A percentile compares a stretch with the other conserved stretches of the same genome.
phyloP scores from a whole-genome alignment of 306 rosid species.

The Potentilla sterilis region DNA sequence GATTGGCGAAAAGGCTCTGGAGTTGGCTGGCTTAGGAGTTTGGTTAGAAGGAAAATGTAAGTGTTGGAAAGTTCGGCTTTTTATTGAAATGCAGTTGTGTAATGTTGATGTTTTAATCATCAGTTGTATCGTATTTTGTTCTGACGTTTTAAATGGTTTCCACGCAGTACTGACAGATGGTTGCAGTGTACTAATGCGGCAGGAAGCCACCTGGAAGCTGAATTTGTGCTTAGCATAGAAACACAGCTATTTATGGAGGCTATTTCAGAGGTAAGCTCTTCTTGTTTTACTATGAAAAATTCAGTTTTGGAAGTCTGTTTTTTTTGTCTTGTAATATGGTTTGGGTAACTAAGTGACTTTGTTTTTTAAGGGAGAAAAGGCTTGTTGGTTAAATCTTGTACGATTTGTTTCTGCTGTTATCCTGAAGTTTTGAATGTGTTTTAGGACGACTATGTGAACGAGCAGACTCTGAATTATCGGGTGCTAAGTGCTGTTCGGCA shows the following conservation, averaged over 20 bases:
- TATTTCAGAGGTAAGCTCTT: slow-evolving; percentile 42
- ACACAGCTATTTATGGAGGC: slow-evolving; percentile 26
- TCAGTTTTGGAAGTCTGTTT: neutral
- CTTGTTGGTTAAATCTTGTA: neutral
- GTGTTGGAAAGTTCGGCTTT: slow-evolving; percentile 1
- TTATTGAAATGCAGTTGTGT: neutral
- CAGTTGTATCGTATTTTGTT: neutral
- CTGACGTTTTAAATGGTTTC: slow-evolving; percentile 20
- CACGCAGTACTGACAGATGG: slow-evolving; percentile 11
- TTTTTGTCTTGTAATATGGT: neutral
- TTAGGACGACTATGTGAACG: slow-evolving; percentile 44
- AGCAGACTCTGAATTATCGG: slow-evolving; percentile 25
- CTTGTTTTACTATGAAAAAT: neutral
- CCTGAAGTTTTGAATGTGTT: slow-evolving; percentile 20
- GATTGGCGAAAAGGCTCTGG: slow-evolving; percentile 31
- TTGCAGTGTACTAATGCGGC: neutral
- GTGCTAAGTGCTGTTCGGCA: slow-evolving; percentile 10
- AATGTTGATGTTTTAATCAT: neutral
- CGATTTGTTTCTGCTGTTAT: neutral
- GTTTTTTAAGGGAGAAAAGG: neutral
- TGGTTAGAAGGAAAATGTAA: slow-evolving; percentile 31
- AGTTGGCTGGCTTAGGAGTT: neutral
- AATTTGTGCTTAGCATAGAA: slow-evolving; percentile 23
- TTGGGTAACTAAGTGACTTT: neutral
- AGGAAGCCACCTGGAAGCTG: neutral